Evolutionary conservation across 2,329 filamentous ascomycete genomes (phyloP).

Genomic region (Fusarium azukiicola): DNA sequence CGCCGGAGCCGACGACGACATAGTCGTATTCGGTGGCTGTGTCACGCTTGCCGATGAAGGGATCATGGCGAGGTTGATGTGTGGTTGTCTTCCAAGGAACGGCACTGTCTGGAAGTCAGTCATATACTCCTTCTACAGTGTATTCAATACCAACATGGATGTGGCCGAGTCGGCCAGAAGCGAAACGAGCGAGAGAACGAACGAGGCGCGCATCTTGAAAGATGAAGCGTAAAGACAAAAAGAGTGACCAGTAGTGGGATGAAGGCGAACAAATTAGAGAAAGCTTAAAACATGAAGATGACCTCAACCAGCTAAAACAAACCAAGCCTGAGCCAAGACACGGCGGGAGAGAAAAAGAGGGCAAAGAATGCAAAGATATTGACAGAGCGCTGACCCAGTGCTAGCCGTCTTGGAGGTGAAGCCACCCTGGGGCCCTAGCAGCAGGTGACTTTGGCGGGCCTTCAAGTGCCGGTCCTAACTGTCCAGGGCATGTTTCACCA

Average conservation of each 20-base stretch:
- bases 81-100: neutral
- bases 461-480: slow-evolving; percentile 10
- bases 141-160: slow-evolving; percentile 9
- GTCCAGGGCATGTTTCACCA: slow-evolving; percentile 13
- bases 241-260: slow-evolving; percentile 13
- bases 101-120: slow-evolving; percentile 11
- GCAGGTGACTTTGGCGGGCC: neutral
- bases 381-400: neutral
- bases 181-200: slow-evolving; percentile 38
- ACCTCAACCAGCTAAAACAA: slow-evolving; percentile 16
- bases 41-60: slow-evolving; percentile 37
- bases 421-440: neutral
- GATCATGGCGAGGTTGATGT: slow-evolving; percentile 21
- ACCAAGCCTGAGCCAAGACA: slow-evolving; percentile 10
- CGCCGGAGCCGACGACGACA: slow-evolving; percentile 78
- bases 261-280: slow-evolving; percentile 6
- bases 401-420: neutral
- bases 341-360: neutral
- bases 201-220: slow-evolving; percentile 42
- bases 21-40: slow-evolving; percentile 71
- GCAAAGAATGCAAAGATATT: slow-evolving; percentile 5
- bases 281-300: slow-evolving; percentile 8
- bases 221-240: slow-evolving; percentile 9
- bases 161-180: slow-evolving; percentile 35
- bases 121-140: fast-evolving